A percentile compares a stretch with the other conserved stretches of the same genome.
These are phyloP conservation scores for Boletellus sp. DNA, from an alignment of 768 basidiomycete species.

Conservation along the genomic window DNA sequence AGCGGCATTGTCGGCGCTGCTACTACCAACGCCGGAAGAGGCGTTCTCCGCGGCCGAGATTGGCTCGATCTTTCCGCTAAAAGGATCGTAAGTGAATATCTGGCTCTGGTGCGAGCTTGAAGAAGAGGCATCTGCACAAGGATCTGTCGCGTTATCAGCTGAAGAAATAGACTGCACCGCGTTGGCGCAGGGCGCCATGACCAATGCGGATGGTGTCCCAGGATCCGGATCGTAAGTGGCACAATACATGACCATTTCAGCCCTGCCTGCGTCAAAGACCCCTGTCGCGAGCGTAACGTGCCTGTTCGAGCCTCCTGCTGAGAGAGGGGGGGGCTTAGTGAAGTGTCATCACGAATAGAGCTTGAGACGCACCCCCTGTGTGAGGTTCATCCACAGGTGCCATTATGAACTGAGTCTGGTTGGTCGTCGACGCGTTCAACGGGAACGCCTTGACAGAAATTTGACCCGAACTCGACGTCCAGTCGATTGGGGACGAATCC, in stretches of 20 bases:
- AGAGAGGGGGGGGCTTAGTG: constrained; percentile 1
- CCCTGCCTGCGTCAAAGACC: constrained; percentile 39
- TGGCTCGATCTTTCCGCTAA: constrained; percentile 49
- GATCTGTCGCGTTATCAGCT: background rate
- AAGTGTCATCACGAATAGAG: background rate
- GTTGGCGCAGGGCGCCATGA: constrained; percentile 47
- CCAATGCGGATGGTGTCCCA: constrained; percentile 44
- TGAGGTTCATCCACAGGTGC: constrained; percentile 18
- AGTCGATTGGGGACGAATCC: constrained; percentile 23
- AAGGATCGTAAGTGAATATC: constrained; percentile 52
- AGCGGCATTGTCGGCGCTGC: background rate
- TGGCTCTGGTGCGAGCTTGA: constrained; percentile 44
- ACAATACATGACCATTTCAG: constrained; percentile 44
- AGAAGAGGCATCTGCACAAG: constrained; percentile 12
- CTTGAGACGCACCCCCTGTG: constrained; percentile 11
- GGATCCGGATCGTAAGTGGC: constrained; percentile 61
- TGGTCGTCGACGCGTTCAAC: constrained; percentile 48
- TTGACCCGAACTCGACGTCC: constrained; percentile 29
- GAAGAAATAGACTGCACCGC: background rate
- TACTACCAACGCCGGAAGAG: constrained; percentile 16
- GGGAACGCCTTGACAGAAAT: constrained; percentile 32
- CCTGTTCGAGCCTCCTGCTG: constrained; percentile 12
- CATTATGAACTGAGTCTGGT: constrained; percentile 44
- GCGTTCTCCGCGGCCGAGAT: constrained; percentile 39
- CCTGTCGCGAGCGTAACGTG: constrained; percentile 44